A percentile compares a stretch with the other conserved stretches of the same genome.
phyloP scores from a whole-genome alignment of 1,284 basidiomycete genomes.

The Apiotrichum akiyoshidainum region DNA sequence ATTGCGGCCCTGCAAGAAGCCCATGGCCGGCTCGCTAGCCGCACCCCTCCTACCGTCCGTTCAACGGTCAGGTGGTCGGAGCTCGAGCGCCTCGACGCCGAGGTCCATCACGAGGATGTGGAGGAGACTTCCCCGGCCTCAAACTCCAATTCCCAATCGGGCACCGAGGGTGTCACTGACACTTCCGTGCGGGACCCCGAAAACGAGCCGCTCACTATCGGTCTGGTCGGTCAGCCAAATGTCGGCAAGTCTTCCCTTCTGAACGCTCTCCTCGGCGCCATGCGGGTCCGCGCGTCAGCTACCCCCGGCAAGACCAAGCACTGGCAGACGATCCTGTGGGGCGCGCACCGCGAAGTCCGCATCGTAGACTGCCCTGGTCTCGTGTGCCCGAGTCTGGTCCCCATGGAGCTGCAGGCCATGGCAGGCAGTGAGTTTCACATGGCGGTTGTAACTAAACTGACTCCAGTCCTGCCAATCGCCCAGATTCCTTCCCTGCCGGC shows the following conservation, averaged over 20 bases:
- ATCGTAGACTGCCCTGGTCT: conserved; percentile 83
- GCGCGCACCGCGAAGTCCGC: conserved; percentile 63
- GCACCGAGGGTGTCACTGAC: conserved; percentile 37
- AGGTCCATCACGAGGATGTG: too few species aligned
- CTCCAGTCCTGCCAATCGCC: conserved; percentile 69
- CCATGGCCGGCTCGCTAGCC: too few species aligned
- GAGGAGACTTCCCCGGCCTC: conserved; percentile 52
- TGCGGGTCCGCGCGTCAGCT: conserved; percentile 74
- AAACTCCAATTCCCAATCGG: conserved; percentile 73
- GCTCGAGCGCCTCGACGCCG: too few species aligned
- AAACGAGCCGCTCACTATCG: conserved; percentile 68
- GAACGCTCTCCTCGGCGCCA: conserved; percentile 81
- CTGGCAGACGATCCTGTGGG: conserved; percentile 85
- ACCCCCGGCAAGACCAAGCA: conserved; percentile 96
- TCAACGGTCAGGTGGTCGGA: too few species aligned
- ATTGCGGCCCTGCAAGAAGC: too few species aligned
- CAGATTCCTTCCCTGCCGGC: conserved; percentile 75
- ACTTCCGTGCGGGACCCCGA: conserved; percentile 29
- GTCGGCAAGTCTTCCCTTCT: conserved; percentile 87
- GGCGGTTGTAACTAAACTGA: not conserved
- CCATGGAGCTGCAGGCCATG: conserved; percentile 72
- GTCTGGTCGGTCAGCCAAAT: conserved; percentile 87
- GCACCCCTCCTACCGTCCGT: too few species aligned
- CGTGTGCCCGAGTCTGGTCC: conserved; percentile 72
- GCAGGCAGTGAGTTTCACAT: conserved; percentile 24